These are phyloP conservation scores for Penicillium olsonii DNA, from an alignment of 2,329 filamentous ascomycete species.

Conservation along the genomic window DNA sequence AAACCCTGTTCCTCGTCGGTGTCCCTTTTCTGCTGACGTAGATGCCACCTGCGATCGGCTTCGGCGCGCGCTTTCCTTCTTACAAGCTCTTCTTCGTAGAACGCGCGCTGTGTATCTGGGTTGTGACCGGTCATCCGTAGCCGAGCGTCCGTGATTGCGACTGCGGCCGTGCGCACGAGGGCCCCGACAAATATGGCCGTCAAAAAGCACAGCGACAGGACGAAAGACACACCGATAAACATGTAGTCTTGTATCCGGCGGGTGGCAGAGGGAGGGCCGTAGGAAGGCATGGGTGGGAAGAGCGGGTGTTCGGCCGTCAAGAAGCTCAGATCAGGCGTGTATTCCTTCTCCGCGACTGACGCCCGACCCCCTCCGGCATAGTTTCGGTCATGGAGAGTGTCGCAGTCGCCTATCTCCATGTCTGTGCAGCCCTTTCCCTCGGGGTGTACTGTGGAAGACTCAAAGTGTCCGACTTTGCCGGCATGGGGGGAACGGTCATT, in stretches of 20 bases:
- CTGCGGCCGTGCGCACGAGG: conserved; percentile 66
- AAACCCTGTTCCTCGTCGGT: conserved; percentile 40
- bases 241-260: conserved; percentile 65
- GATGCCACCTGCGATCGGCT: conserved; percentile 64
- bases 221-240: conserved; percentile 69
- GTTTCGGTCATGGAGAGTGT: background rate
- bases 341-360: conserved; percentile 13
- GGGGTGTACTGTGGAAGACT: background rate
- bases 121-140: conserved; percentile 60
- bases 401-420: background rate
- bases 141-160: conserved; percentile 52
- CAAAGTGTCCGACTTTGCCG: background rate
- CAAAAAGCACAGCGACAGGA: conserved; percentile 77
- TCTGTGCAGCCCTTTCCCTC: background rate
- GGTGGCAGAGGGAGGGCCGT: conserved; percentile 71
- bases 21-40: conserved; percentile 42
- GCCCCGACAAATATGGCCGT: conserved; percentile 74
- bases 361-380: background rate
- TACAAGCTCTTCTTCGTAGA: conserved; percentile 70
- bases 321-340: conserved; percentile 5
- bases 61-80: conserved; percentile 59
- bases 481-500: conserved; percentile 4
- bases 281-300: conserved; percentile 81
- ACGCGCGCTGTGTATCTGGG: conserved; percentile 63
- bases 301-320: conserved; percentile 45